These are phyloP conservation scores for Sutorius australiensis DNA, from an alignment of 768 basidiomycete species.

Conservation along the genomic window DNA sequence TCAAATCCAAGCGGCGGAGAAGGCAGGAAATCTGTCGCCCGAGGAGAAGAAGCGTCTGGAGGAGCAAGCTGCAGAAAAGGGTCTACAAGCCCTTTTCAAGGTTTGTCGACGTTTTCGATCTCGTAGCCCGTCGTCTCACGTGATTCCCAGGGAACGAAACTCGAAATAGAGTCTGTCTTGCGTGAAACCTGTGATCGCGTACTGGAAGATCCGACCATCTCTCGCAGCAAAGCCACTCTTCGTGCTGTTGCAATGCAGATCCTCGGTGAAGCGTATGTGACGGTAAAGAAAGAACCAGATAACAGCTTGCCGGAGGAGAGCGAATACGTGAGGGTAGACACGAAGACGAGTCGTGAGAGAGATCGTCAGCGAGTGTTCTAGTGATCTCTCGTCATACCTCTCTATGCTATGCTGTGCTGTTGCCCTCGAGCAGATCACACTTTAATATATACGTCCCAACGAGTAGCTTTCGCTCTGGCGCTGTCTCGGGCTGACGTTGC, in stretches of 20 bases:
- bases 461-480: neutral
- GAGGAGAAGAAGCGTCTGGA: slow-evolving; percentile 82
- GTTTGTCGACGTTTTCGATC: slow-evolving; percentile 32
- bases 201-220: slow-evolving; percentile 52
- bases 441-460: neutral
- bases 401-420: slow-evolving; percentile 9
- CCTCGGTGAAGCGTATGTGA: slow-evolving; percentile 74
- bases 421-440: neutral
- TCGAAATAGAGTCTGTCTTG: slow-evolving; percentile 85
- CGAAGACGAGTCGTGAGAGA: slow-evolving; percentile 56
- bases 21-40: slow-evolving; percentile 70
- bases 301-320: slow-evolving; percentile 47
- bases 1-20: slow-evolving; percentile 87
- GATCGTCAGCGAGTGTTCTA: slow-evolving; percentile 30
- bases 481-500: neutral
- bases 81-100: slow-evolving; percentile 87
- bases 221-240: slow-evolving; percentile 57
- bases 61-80: slow-evolving; percentile 92
- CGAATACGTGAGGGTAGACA: slow-evolving; percentile 83
- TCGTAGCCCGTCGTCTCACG: neutral
- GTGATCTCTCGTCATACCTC: neutral
- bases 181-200: slow-evolving; percentile 86
- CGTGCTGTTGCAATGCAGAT: slow-evolving; percentile 82
- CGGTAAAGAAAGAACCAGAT: slow-evolving; percentile 61
- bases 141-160: slow-evolving; percentile 68